phyloP scores from a whole-genome alignment of 257 asterid species.

The Dorcoceras hygrometricum region DNA sequence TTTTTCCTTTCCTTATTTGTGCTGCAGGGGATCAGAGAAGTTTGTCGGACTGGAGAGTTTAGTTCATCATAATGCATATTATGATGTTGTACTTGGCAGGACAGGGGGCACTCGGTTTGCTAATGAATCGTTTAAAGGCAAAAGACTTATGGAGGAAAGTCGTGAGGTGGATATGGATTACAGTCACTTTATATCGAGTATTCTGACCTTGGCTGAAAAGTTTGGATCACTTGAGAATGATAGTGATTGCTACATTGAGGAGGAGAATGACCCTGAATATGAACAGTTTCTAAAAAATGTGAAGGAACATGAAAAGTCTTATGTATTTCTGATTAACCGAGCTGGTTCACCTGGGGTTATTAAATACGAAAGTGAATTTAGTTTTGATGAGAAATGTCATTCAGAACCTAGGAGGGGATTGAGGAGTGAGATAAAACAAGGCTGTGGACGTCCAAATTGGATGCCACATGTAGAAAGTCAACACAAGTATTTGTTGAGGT shows the following conservation, averaged over 20 bases:
- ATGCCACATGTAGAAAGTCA: slow-evolving; percentile 1
- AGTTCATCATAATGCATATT: neutral
- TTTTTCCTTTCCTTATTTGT: neutral
- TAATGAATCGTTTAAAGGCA: no score
- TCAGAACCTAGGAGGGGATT: slow-evolving; percentile 23
- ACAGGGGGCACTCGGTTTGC: neutral
- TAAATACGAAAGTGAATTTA: slow-evolving; percentile 25
- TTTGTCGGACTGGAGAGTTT: neutral
- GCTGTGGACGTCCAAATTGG: neutral
- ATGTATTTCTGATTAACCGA: neutral
- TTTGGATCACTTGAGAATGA: neutral
- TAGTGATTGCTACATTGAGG: neutral
- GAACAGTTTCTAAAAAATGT: neutral
- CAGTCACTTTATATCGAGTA: neutral
- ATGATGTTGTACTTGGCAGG: neutral
- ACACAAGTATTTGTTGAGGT: neutral
- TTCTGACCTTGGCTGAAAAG: neutral
- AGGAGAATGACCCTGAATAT: neutral
- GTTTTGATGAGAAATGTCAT: slow-evolving; percentile 23
- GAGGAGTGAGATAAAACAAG: slow-evolving; percentile 21
- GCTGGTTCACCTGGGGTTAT: slow-evolving; percentile 2
- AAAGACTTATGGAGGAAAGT: no score
- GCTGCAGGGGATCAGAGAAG: neutral
- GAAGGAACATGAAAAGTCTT: neutral
- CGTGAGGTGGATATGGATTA: neutral